Evolutionary conservation across 495 filamentous ascomycete genomes (phyloP).

Genomic region (Friedmanniomyces endolithicus): DNA sequence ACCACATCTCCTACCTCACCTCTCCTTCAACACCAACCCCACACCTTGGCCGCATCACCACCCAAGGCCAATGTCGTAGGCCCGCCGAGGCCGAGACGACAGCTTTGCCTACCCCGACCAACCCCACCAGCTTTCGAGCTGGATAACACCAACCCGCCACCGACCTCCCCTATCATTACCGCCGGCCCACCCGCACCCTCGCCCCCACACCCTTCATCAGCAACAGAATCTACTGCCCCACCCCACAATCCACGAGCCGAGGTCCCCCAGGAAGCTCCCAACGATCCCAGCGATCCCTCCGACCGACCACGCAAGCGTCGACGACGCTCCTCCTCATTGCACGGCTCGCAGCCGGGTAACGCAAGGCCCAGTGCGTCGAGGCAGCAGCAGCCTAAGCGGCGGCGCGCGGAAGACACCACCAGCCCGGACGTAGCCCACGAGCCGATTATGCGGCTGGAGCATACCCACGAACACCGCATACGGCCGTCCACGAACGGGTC

Average conservation of each 20-base stretch:
- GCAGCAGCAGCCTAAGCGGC: constrained; percentile 32
- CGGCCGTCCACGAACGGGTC: constrained; percentile 34
- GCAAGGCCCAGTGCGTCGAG: constrained; percentile 32
- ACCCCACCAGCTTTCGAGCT: constrained; percentile 40
- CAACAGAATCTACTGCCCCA: constrained; percentile 27
- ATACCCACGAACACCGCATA: constrained; percentile 37
- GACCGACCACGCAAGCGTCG: constrained; percentile 25
- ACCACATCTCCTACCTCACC: neutral
- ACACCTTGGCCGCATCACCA: neutral
- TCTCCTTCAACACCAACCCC: neutral
- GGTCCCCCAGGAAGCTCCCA: constrained; percentile 20
- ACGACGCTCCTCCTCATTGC: constrained; percentile 18
- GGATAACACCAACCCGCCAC: constrained; percentile 42
- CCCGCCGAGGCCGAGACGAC: neutral
- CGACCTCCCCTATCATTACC: constrained; percentile 44
- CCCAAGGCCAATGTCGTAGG: constrained; percentile 10
- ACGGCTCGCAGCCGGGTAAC: neutral
- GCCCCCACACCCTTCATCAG: constrained; percentile 29
- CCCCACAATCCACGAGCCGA: constrained; percentile 10
- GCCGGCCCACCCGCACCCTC: constrained; percentile 42
- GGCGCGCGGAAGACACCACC: constrained; percentile 39
- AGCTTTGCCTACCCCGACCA: neutral
- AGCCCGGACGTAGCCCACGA: constrained; percentile 16
- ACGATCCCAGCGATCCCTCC: constrained; percentile 3
- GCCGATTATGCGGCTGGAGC: constrained; percentile 49